These are phyloP conservation scores for Sclerotinia spermophila DNA, from an alignment of 2,329 filamentous ascomycete genomes.

Conservation along the genomic window DNA sequence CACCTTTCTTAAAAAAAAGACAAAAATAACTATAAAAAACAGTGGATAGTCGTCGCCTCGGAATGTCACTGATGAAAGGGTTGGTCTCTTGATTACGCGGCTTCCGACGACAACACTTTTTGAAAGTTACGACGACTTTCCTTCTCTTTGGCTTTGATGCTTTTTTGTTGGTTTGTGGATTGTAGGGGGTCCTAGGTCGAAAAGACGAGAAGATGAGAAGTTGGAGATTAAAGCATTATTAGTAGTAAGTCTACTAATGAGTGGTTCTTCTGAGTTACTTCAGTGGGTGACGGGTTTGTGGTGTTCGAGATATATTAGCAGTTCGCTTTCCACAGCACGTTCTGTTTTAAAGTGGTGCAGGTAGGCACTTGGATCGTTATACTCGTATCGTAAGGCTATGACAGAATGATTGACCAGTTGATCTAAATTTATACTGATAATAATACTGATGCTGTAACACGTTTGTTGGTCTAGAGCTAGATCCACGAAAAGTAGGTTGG, in stretches of 20 bases:
- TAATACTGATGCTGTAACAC: no score
- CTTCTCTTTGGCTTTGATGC: not conserved
- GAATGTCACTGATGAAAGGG: not conserved
- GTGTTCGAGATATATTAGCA: not conserved
- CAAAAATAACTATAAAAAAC: no score
- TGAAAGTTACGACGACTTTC: not conserved
- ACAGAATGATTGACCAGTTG: no score
- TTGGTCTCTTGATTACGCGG: not conserved
- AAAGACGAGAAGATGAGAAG: not conserved
- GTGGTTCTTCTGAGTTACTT: no score
- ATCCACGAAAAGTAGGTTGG: not conserved
- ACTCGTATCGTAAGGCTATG: no score
- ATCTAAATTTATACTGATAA: no score
- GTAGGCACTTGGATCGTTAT: no score
- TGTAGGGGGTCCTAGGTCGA: not conserved
- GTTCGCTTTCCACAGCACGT: no score
- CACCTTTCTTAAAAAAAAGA: no score
- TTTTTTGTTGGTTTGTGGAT: not conserved
- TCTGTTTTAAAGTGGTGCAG: not conserved
- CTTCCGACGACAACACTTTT: not conserved
- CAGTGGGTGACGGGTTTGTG: not conserved
- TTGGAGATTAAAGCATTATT: not conserved
- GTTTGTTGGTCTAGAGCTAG: not conserved
- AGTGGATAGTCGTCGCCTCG: not conserved
- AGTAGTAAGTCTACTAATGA: not conserved